phyloP scores from a whole-genome alignment of 495 filamentous ascomycete genomes.

The Aspergillus cavernicola region DNA sequence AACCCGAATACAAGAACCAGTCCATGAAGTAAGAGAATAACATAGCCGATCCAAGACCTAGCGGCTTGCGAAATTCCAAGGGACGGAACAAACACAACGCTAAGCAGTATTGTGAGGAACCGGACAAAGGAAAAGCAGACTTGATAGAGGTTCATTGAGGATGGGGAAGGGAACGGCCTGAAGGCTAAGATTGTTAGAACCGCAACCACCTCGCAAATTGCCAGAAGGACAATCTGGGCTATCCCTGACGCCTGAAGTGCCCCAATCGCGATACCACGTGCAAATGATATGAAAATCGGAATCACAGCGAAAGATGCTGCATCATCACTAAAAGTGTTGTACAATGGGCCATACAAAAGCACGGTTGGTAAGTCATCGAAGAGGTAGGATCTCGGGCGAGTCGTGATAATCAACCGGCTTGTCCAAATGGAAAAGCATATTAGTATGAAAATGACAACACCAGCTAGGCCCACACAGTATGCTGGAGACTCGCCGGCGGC shows the following conservation, averaged over 20 bases:
- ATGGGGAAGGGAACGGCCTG: slow-evolving; percentile 81
- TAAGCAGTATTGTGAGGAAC: slow-evolving; percentile 74
- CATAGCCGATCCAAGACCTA: slow-evolving; percentile 93
- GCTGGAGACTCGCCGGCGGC: slow-evolving; percentile 62
- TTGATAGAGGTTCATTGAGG: slow-evolving; percentile 98
- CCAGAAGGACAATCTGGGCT: slow-evolving; percentile 85
- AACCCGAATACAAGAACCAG: slow-evolving; percentile 89
- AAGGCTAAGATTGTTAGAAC: slow-evolving; percentile 87
- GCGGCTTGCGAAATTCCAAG: slow-evolving; percentile 70
- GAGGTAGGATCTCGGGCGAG: slow-evolving; percentile 76
- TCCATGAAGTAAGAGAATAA: slow-evolving; percentile 82
- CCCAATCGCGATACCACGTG: slow-evolving; percentile 87
- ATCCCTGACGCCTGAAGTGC: slow-evolving; percentile 90
- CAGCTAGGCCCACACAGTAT: slow-evolving; percentile 67
- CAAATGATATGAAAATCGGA: slow-evolving; percentile 74
- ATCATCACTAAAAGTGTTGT: slow-evolving; percentile 93
- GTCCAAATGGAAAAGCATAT: slow-evolving; percentile 74
- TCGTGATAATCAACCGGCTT: slow-evolving; percentile 70
- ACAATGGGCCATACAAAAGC: slow-evolving; percentile 88
- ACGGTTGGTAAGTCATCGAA: slow-evolving; percentile 92
- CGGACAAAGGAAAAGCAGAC: slow-evolving; percentile 76
- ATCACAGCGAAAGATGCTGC: slow-evolving; percentile 83
- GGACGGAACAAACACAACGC: slow-evolving; percentile 81
- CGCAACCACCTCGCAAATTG: slow-evolving; percentile 88
- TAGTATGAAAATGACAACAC: slow-evolving; percentile 66